A percentile compares a stretch with the other conserved stretches of the same genome.
These are phyloP conservation scores for Neonectria ditissima DNA, from an alignment of 2,329 filamentous ascomycete species.

Conservation along the genomic window DNA sequence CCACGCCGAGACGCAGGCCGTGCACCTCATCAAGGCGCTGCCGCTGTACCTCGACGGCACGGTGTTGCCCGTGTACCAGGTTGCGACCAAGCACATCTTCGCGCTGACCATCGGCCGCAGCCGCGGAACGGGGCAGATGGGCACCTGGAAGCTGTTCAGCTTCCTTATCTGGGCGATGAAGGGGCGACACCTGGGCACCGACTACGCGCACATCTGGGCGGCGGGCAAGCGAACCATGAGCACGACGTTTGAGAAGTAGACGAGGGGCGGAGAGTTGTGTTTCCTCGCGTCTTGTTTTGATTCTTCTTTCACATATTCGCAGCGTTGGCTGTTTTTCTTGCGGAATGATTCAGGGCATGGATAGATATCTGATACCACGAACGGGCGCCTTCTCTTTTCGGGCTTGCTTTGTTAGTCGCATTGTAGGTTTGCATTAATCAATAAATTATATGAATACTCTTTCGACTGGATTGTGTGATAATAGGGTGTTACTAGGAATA, in stretches of 20 bases:
- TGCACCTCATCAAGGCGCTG: slow-evolving; percentile 51
- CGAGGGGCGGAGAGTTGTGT: neutral
- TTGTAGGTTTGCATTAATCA: slow-evolving; percentile 5
- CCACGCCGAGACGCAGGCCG: slow-evolving; percentile 49
- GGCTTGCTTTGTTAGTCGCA: neutral
- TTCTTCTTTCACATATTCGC: neutral
- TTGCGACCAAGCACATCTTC: slow-evolving; percentile 47
- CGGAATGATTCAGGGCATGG: slow-evolving; percentile 4
- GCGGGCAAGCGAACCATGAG: slow-evolving; percentile 50
- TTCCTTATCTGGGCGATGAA: slow-evolving; percentile 55
- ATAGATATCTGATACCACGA: slow-evolving; percentile 25
- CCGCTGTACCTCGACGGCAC: slow-evolving; percentile 49
- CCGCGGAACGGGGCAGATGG: slow-evolving; percentile 54
- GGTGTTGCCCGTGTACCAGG: slow-evolving; percentile 47
- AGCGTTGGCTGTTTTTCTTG: slow-evolving; percentile 14
- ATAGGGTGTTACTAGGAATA: too few relatives aligned
- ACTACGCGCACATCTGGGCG: slow-evolving; percentile 47
- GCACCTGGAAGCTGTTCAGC: slow-evolving; percentile 52
- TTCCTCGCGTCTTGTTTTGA: neutral
- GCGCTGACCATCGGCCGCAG: slow-evolving; percentile 55
- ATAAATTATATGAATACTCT: neutral
- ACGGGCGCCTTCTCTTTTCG: neutral
- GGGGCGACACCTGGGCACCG: slow-evolving; percentile 53
- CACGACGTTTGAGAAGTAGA: slow-evolving; percentile 49
- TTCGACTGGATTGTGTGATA: neutral